Base-by-base conservation (phyloP, 1,139 yeast genomes). In the Saccharomyces pastorianus region DNA sequence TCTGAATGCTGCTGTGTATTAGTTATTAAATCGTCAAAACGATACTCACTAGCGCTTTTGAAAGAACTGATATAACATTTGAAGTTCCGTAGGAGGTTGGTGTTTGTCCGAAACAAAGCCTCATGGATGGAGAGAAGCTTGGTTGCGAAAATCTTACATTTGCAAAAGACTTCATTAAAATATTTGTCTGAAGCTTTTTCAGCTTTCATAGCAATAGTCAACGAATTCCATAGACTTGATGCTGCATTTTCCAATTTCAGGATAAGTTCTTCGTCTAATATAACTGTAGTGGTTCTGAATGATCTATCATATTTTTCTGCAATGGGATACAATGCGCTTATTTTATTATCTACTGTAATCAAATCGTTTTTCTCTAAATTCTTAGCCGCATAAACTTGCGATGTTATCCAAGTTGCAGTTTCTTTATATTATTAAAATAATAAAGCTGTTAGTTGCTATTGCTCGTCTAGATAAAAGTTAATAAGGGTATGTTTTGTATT, bases 201-300 rank as follows among this genome's bases (percentile, higher is more conserved):
- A 2, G 54, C 48, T 49, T 58, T 63, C 26, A 56, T 28, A 9
- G 58, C 51, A 6, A 65, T 51, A 1, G 59, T 49, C 8, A 60
- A 42, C 8, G 64, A 49, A 54, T 64, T 65, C 69, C 69, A 65
- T 8, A 65, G 52, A 26, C 53, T 57, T 13, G 65, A 58, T 1
- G 63, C 59, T 6, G 61, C 56, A 51, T 61, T 59, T 46, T 64
- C 67, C 17, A 65, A 51, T 17, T 59, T 55, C 17, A 59, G 42
- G 23, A 54, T 17, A 1, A 54, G 14, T 3, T 58, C 64, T 7
- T 61, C 60, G 8, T 55, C 53, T 20, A 61, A 44, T 7, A 49
- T 28, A 4, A 60, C 53, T 7, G 56, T 53, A n/a, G 53, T 52
- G 2, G 56, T 47, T 51, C 62, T 57, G 17, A 64, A 60, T 3